phyloP scores from a whole-genome alignment of 306 rosid species.

The Styphnolobium japonicum region DNA sequence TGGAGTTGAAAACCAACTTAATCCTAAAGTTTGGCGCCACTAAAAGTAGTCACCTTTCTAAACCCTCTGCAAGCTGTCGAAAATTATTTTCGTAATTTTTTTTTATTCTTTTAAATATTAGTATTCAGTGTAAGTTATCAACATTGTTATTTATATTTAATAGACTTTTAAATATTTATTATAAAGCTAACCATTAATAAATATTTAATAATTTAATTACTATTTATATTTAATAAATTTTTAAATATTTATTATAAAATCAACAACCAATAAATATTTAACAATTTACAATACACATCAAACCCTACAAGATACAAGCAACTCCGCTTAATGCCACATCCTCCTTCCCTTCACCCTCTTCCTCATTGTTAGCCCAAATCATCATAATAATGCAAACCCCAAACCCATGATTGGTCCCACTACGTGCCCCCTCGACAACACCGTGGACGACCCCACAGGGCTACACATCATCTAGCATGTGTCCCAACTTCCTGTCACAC shows the following conservation, averaged over 20 bases:
- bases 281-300: too few species aligned
- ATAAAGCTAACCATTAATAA: too few species aligned
- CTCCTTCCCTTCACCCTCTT: not conserved
- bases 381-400: constrained; percentile 37
- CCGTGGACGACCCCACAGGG: constrained; percentile 53
- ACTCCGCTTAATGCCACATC: constrained; percentile 15
- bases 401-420: constrained; percentile 74
- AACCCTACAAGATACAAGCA: too few species aligned
- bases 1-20: not conserved
- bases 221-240: too few species aligned
- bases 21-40: constrained; percentile 34
- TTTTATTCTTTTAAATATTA: too few species aligned
- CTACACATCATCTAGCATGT: constrained; percentile 64
- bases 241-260: too few species aligned
- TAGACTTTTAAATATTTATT: too few species aligned
- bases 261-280: too few species aligned
- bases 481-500: constrained; percentile 64
- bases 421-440: constrained; percentile 56
- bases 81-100: too few species aligned
- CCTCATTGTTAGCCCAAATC: constrained; percentile 32
- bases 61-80: constrained; percentile 19
- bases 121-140: too few species aligned
- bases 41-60: constrained; percentile 33
- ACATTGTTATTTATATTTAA: too few species aligned
- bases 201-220: too few species aligned